Evolutionary conservation across 202 grass and related monocot genomes (phyloP).

Genomic region (Zizania palustris): DNA sequence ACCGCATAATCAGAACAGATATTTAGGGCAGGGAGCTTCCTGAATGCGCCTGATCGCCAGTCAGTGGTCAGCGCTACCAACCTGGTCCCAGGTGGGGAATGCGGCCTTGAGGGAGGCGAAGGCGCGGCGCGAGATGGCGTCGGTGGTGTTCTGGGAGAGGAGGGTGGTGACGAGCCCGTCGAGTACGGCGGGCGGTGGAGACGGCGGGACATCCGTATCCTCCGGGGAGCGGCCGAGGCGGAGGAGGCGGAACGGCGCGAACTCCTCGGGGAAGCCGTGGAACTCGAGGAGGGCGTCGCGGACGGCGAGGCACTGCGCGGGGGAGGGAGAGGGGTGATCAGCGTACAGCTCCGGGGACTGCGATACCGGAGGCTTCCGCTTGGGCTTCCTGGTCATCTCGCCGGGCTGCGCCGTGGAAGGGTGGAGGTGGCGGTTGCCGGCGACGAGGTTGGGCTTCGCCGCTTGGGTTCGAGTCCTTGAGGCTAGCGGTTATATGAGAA

Average conservation of each 20-base stretch:
- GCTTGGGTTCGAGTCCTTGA: not conserved
- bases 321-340: slow-evolving; percentile 43
- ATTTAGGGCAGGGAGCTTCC: not conserved
- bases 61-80: not conserved
- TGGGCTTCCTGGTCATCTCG: slow-evolving; percentile 66
- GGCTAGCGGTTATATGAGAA: not conserved
- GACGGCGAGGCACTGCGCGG: slow-evolving; percentile 64
- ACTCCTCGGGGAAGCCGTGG: slow-evolving; percentile 90
- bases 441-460: slow-evolving; percentile 24
- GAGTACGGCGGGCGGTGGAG: slow-evolving; percentile 48
- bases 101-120: slow-evolving; percentile 75
- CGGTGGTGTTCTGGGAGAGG: slow-evolving; percentile 92
- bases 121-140: slow-evolving; percentile 72
- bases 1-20: not conserved
- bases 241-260: slow-evolving; percentile 58
- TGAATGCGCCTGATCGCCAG: not conserved
- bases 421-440: slow-evolving; percentile 10
- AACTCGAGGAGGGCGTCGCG: slow-evolving; percentile 72
- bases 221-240: slow-evolving; percentile 32
- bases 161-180: slow-evolving; percentile 79
- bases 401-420: not conserved
- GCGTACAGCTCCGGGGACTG: slow-evolving; percentile 53
- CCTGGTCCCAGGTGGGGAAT: slow-evolving; percentile 81
- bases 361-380: slow-evolving; percentile 37
- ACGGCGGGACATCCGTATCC: not conserved